Evolutionary conservation across 176 grass and related monocot genomes (phyloP).

Genomic region (Olyra latifolia): DNA sequence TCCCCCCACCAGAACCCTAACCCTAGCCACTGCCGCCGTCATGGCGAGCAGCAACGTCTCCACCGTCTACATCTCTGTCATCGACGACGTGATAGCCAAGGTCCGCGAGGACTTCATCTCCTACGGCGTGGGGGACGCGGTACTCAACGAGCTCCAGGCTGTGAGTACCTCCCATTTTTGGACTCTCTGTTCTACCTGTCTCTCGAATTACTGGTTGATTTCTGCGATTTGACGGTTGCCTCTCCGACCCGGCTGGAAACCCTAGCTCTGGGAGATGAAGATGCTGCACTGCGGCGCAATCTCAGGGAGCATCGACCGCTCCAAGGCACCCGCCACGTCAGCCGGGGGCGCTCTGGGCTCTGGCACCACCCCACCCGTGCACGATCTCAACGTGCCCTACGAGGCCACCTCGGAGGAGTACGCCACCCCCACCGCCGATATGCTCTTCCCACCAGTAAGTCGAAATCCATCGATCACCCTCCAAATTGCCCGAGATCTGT

Average conservation of each 20-base stretch:
- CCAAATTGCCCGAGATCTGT: conserved; percentile 22
- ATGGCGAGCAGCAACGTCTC: conserved; percentile 92
- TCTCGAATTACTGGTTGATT: conserved; percentile 22
- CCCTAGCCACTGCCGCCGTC: neutral
- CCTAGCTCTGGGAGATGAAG: conserved; percentile 98
- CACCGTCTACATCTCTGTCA: conserved; percentile 84
- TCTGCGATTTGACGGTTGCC: conserved; percentile 33
- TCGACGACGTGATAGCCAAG: conserved; percentile 88
- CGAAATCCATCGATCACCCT: neutral
- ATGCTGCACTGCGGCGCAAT: conserved; percentile 97
- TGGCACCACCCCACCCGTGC: conserved; percentile 53
- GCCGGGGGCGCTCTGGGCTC: neutral
- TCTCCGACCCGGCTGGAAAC: conserved; percentile 35
- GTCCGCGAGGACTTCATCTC: conserved; percentile 86
- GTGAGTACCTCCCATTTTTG: conserved; percentile 40
- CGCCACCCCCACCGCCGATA: conserved; percentile 85
- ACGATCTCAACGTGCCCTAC: conserved; percentile 97
- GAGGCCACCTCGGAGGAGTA: conserved; percentile 91
- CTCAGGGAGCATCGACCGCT: conserved; percentile 57
- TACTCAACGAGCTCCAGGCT: conserved; percentile 88
- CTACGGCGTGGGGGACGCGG: conserved; percentile 76
- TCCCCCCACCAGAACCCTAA: conserved; percentile 32
- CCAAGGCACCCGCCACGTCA: neutral
- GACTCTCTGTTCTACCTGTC: neutral
- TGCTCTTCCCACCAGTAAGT: conserved; percentile 79